phyloP scores from a whole-genome alignment of 1,139 yeast species.

The Sugiyamaella novakii region DNA sequence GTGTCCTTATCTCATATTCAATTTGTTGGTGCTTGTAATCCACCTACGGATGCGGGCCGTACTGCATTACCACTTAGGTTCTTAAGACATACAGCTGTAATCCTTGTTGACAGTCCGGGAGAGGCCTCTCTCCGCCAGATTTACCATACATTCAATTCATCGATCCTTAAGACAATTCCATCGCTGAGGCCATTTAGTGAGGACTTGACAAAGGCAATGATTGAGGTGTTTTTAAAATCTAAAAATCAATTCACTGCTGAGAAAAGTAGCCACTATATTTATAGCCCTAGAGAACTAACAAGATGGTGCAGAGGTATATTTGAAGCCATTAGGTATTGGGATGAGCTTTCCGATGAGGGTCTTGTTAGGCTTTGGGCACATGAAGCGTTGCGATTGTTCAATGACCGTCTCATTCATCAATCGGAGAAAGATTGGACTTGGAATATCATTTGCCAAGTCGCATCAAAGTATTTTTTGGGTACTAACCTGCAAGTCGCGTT shows the following conservation, averaged over 20 bases:
- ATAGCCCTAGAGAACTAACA: slow-evolving; percentile 90
- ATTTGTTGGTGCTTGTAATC: slow-evolving; percentile 94
- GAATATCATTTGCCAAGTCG: slow-evolving; percentile 46
- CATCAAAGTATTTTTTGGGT: slow-evolving; percentile 52
- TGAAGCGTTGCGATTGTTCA: slow-evolving; percentile 76
- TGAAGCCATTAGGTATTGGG: slow-evolving; percentile 52
- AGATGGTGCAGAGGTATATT: slow-evolving; percentile 84
- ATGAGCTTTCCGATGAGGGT: slow-evolving; percentile 45
- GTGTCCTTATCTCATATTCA: slow-evolving; percentile 65
- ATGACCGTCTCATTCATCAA: slow-evolving; percentile 62
- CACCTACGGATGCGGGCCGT: slow-evolving; percentile 82
- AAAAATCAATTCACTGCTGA: slow-evolving; percentile 46
- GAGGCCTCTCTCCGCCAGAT: slow-evolving; percentile 64
- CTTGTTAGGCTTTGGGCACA: slow-evolving; percentile 76
- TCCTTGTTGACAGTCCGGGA: slow-evolving; percentile 84
- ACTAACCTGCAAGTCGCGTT: slow-evolving; percentile 46
- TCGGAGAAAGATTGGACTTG: slow-evolving; percentile 59
- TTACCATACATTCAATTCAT: slow-evolving; percentile 59
- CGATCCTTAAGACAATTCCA: slow-evolving; percentile 67
- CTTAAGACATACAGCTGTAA: slow-evolving; percentile 63
- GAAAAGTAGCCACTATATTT: slow-evolving; percentile 62
- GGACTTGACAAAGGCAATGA: slow-evolving; percentile 65
- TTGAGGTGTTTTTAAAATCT: slow-evolving; percentile 58
- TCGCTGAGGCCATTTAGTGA: slow-evolving; percentile 57
- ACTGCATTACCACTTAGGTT: slow-evolving; percentile 61